phyloP scores from a whole-genome alignment of 352 stramenopile species.

The Globisporangium rhizosaccharum region DNA sequence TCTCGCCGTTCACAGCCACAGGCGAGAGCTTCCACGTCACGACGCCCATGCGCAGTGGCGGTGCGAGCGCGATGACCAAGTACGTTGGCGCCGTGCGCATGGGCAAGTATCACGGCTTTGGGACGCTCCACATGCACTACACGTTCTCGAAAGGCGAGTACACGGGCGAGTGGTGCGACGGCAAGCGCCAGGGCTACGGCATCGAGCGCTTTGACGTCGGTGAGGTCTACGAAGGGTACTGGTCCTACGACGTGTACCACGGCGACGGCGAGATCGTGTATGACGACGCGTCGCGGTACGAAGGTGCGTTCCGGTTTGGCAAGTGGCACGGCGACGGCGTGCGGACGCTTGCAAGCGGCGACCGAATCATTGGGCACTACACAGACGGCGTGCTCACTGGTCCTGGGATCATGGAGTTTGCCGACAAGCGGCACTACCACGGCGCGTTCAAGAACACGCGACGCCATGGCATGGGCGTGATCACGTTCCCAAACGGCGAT shows the following conservation, averaged over 20 bases:
- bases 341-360: conserved; percentile 50
- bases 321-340: conserved; percentile 71
- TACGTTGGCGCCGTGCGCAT: conserved; percentile 50
- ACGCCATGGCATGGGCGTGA: conserved; percentile 68
- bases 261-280: conserved; percentile 64
- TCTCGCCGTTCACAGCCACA: conserved; percentile 65
- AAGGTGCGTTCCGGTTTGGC: conserved; percentile 55
- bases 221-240: conserved; percentile 79
- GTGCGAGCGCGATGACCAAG: conserved; percentile 16
- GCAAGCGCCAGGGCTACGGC: conserved; percentile 71
- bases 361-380: conserved; percentile 58
- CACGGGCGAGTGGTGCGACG: conserved; percentile 79
- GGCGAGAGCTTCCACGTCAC: conserved; percentile 54
- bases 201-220: conserved; percentile 74
- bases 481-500: conserved; percentile 87
- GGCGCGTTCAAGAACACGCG: conserved; percentile 54
- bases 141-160: conserved; percentile 65
- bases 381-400: conserved; percentile 53
- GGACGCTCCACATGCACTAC: conserved; percentile 56
- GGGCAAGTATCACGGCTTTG: conserved; percentile 71
- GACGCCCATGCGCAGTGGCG: conserved; percentile 16
- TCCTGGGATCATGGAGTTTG: conserved; percentile 52
- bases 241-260: conserved; percentile 58
- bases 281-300: conserved; percentile 59
- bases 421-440: conserved; percentile 61